Conservation (phyloP, 1,284 basidiomycete genomes). For the Stygiomarasmius scandens region DNA sequence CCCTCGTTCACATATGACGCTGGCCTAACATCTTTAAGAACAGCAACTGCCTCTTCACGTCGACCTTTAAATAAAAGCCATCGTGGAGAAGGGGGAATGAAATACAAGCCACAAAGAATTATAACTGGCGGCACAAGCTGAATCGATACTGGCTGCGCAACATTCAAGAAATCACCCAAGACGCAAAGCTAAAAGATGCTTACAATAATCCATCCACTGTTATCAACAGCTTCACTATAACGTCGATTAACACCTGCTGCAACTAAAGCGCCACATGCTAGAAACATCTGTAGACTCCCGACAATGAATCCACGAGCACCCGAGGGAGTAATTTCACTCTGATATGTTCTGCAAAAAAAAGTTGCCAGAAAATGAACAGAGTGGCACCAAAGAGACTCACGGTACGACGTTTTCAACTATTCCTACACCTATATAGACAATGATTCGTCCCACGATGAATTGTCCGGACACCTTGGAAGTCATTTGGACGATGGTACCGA, state of each 20-base stretch:
- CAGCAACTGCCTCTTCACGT: conserved; percentile 12
- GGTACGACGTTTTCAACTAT: conserved; percentile 15
- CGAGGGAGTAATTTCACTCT: conserved; percentile 14
- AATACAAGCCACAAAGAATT: conserved; percentile 10
- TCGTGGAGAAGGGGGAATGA: conserved; percentile 14
- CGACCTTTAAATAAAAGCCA: conserved; percentile 16
- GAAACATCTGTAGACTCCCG: conserved; percentile 14
- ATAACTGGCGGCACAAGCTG: conserved; percentile 9
- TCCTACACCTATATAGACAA: conserved; percentile 14
- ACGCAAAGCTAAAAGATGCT: not conserved
- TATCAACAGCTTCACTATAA: conserved; percentile 6
- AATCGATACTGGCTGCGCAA: conserved; percentile 10
- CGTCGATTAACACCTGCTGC: conserved; percentile 12
- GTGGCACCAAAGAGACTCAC: conserved; percentile 1
- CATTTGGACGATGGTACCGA: conserved; percentile 11
- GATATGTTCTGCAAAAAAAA: conserved; percentile 10
- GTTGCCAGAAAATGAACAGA: too few relatives aligned
- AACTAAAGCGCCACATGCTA: conserved; percentile 13
- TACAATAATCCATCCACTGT: conserved; percentile 15
- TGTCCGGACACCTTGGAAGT: conserved; percentile 10
- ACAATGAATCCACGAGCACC: conserved; percentile 11
- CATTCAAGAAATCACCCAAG: not conserved
- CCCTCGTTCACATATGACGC: conserved; percentile 11
- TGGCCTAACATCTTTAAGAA: conserved; percentile 11
- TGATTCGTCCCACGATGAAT: conserved; percentile 10